A percentile compares a stretch with the other conserved stretches of the same genome.
Conservation (phyloP, 169 alveolate genomes). For the Besnoitia besnoiti region DNA sequence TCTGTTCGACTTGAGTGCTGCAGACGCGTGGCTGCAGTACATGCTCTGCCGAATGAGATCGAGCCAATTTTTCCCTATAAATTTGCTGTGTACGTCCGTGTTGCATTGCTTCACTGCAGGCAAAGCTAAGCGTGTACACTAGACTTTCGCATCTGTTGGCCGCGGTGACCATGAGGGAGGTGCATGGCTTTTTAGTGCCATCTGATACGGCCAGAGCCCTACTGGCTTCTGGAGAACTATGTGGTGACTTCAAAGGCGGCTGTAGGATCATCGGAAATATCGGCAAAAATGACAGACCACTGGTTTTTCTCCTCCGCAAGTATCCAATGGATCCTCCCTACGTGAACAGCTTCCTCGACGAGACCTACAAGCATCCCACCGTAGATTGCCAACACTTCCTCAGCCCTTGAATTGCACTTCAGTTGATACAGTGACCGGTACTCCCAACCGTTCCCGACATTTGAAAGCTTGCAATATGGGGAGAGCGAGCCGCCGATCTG, state of each 20-base stretch:
- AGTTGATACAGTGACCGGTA: too few species aligned
- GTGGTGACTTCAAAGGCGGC: neutral
- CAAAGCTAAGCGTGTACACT: neutral
- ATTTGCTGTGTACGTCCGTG: neutral
- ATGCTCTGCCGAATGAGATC: too few species aligned
- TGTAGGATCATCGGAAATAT: neutral
- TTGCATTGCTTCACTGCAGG: neutral
- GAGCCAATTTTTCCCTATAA: too few species aligned
- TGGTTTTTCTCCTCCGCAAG: neutral
- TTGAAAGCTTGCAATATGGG: too few species aligned
- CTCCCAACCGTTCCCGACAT: too few species aligned
- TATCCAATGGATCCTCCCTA: conserved; percentile 22
- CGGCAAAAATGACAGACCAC: neutral
- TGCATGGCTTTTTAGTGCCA: conserved; percentile 9
- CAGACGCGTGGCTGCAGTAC: too few species aligned
- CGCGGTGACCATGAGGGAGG: neutral
- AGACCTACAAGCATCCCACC: neutral
- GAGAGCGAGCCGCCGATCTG: too few species aligned
- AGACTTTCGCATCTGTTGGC: neutral
- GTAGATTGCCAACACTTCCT: neutral
- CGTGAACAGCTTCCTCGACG: conserved; percentile 16
- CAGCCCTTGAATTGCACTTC: neutral
- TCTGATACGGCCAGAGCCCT: neutral
- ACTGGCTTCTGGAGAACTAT: conserved; percentile 4
- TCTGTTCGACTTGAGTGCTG: too few species aligned